A percentile compares a stretch with the other conserved stretches of the same genome.
phyloP scores from a whole-genome alignment of 2,329 filamentous ascomycete genomes.

The Fusarium metavorans region DNA sequence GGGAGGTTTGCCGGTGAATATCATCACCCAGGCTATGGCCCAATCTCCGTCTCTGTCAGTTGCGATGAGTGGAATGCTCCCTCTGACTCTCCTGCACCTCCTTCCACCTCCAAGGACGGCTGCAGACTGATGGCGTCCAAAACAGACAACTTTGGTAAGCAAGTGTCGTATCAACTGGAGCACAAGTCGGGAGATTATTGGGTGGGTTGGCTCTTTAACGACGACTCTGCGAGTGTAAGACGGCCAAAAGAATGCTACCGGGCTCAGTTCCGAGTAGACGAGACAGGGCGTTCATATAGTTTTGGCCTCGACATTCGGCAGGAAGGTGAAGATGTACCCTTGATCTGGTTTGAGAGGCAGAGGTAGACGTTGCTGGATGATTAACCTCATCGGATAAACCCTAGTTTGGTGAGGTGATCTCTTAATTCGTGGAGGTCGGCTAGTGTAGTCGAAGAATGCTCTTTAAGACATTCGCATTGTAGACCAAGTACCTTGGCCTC shows the following conservation, averaged over 20 bases:
- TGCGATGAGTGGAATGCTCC: constrained; percentile 27
- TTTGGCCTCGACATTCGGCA: constrained; percentile 25
- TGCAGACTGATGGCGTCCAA: constrained; percentile 36
- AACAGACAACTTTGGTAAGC: constrained; percentile 28
- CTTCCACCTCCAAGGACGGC: constrained; percentile 3
- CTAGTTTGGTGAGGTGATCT: constrained; percentile 19
- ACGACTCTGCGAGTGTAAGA: constrained; percentile 28
- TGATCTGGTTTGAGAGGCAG: constrained; percentile 31
- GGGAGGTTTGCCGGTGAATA: constrained; percentile 56
- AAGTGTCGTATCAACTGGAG: constrained; percentile 31
- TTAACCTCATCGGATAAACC: constrained; percentile 17
- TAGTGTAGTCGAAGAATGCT: constrained; percentile 35
- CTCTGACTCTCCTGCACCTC: constrained; percentile 17
- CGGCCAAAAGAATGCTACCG: constrained; percentile 22
- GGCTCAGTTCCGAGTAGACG: constrained; percentile 20
- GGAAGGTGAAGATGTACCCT: constrained; percentile 24
- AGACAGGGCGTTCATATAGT: background rate
- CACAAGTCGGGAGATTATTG: constrained; percentile 37
- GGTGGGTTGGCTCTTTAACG: constrained; percentile 37
- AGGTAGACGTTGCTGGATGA: background rate
- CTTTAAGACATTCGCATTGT: constrained; percentile 45
- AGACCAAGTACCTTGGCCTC: constrained; percentile 38
- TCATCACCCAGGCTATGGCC: constrained; percentile 47
- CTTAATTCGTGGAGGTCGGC: constrained; percentile 23
- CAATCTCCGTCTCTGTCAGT: constrained; percentile 22